Conservation (phyloP, 192 early-diverging fungal genomes). For the Linnemannia schmuckeri region DNA sequence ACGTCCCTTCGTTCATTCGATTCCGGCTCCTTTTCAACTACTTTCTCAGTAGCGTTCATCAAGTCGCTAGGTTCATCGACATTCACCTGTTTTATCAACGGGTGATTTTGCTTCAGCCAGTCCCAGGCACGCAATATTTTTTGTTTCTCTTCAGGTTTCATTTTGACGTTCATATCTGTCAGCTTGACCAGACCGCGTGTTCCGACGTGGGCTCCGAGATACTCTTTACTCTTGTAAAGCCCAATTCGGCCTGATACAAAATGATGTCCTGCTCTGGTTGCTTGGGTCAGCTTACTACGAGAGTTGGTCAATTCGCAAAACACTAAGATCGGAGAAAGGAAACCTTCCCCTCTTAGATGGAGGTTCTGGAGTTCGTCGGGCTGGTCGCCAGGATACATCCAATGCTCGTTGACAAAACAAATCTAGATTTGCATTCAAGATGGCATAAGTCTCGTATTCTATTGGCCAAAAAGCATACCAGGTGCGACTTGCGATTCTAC, state of each 20-base stretch:
- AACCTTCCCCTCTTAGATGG: slow-evolving; percentile 9
- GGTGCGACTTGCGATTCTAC: not conserved
- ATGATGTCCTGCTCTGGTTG: slow-evolving; percentile 20
- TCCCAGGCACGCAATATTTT: no score
- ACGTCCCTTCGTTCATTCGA: no score
- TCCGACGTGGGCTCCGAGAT: not conserved
- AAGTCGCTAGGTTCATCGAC: no score
- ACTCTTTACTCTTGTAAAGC: slow-evolving; percentile 12
- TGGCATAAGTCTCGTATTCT: slow-evolving; percentile 11
- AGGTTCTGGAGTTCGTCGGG: slow-evolving; percentile 20
- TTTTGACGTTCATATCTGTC: no score
- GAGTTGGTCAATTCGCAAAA: slow-evolving; percentile 25
- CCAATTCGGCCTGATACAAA: slow-evolving; percentile 31
- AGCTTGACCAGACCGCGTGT: no score
- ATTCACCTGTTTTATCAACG: no score
- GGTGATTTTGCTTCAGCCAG: no score
- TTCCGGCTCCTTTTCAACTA: no score
- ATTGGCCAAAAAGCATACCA: not conserved
- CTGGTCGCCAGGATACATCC: slow-evolving; percentile 19
- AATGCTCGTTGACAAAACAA: slow-evolving; percentile 16
- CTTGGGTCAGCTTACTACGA: slow-evolving; percentile 24
- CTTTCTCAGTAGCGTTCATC: no score
- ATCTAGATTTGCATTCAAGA: slow-evolving; percentile 11
- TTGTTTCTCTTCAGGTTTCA: no score
- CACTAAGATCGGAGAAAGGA: slow-evolving; percentile 14